A percentile compares a stretch with the other conserved stretches of the same genome.
Evolutionary conservation across 1,139 yeast species (phyloP).

Genomic region (Blastobotrys ciferrii): DNA sequence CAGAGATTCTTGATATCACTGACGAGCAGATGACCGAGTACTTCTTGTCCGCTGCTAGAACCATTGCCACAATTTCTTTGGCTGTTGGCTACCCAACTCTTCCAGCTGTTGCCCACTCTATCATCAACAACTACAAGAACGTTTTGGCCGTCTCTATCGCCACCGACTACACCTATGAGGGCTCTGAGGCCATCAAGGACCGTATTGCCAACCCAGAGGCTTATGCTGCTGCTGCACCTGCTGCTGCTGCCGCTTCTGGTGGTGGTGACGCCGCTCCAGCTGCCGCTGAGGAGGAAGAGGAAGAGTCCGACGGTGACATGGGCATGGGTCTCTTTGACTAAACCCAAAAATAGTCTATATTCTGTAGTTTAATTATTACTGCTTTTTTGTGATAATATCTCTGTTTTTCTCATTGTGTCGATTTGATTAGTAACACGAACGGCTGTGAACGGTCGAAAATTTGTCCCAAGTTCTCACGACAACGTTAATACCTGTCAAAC

Average conservation of each 20-base stretch:
- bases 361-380: slow-evolving; percentile 6
- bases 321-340: slow-evolving; percentile 99
- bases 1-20: slow-evolving; percentile 95
- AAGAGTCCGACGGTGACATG: slow-evolving; percentile 81
- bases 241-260: slow-evolving; percentile 67
- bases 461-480: not conserved
- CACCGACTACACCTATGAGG: slow-evolving; percentile 98
- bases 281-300: slow-evolving; percentile 75
- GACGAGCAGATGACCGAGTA: slow-evolving; percentile 93
- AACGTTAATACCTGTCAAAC: not conserved
- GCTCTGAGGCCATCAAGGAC: slow-evolving; percentile 98
- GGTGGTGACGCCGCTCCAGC: slow-evolving; percentile 64
- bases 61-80: slow-evolving; percentile 94
- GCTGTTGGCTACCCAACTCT: slow-evolving; percentile 99
- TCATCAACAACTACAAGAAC: slow-evolving; percentile 99
- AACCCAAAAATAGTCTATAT: slow-evolving; percentile 25
- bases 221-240: slow-evolving; percentile 97
- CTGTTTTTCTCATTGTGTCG: no score
- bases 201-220: slow-evolving; percentile 99
- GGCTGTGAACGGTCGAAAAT: no score
- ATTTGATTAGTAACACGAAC: no score
- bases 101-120: slow-evolving; percentile 98
- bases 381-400: no score
- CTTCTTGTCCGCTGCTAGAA: slow-evolving; percentile 88
- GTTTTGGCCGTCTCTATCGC: slow-evolving; percentile 96